Conservation (phyloP, 805 yeast species). For the Starmera quercuum region DNA sequence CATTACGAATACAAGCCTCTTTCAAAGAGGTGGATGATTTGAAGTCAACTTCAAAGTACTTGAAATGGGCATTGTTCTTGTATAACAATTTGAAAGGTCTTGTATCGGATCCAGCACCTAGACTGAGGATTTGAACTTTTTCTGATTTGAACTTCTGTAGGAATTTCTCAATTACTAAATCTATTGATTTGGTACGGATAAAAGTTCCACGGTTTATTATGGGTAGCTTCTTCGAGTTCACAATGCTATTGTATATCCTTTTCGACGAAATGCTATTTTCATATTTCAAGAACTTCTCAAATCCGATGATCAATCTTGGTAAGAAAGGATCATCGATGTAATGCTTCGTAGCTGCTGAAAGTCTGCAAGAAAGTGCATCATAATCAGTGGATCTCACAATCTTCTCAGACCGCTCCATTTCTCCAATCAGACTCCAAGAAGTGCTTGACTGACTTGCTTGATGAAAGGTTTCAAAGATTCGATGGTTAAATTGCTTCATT, state of each 20-base stretch:
- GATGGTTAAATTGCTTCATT: too few relatives aligned
- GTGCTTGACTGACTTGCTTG: background rate
- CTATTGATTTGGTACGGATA: conserved; percentile 48
- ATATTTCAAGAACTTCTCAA: conserved; percentile 14
- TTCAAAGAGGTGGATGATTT: conserved; percentile 38
- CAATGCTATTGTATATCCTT: conserved; percentile 10
- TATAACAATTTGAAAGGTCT: conserved; percentile 34
- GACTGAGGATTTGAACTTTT: conserved; percentile 47
- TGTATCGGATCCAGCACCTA: conserved; percentile 67
- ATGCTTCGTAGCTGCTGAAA: conserved; percentile 39
- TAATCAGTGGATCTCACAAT: conserved; percentile 41
- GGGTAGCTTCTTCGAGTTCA: conserved; percentile 31
- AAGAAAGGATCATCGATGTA: conserved; percentile 36
- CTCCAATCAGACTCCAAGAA: too few relatives aligned
- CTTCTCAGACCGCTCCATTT: conserved; percentile 8
- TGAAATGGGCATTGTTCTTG: conserved; percentile 13
- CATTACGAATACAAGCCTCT: conserved; percentile 14
- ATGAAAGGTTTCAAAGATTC: background rate
- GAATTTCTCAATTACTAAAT: conserved; percentile 36
- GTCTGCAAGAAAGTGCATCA: conserved; percentile 64
- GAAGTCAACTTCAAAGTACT: conserved; percentile 45
- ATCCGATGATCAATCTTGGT: conserved; percentile 8
- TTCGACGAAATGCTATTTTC: conserved; percentile 15
- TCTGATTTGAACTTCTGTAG: conserved; percentile 18
- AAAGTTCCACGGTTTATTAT: conserved; percentile 68